These are phyloP conservation scores for Hemisphaericaspora xylofermentans DNA, from an alignment of 1,139 yeast genomes.

Conservation along the genomic window DNA sequence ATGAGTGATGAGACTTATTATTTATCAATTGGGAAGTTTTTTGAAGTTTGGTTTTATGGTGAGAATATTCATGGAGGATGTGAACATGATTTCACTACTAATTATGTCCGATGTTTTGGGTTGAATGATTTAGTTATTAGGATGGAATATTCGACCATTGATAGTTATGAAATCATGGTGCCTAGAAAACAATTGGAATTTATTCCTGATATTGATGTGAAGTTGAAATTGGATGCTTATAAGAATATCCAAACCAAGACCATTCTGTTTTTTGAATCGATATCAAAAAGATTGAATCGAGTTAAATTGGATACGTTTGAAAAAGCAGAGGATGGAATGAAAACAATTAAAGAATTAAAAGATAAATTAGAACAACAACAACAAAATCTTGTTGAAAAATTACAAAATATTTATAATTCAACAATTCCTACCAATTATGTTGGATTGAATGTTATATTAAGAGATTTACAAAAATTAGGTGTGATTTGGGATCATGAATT, in stretches of 20 bases:
- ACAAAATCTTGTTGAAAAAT: slow-evolving; percentile 39
- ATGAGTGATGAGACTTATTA: slow-evolving; percentile 90
- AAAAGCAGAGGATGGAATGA: slow-evolving; percentile 66
- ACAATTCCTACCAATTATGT: slow-evolving; percentile 67
- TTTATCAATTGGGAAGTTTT: slow-evolving; percentile 87
- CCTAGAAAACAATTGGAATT: slow-evolving; percentile 75
- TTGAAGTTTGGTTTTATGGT: slow-evolving; percentile 87
- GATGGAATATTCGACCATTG: slow-evolving; percentile 74
- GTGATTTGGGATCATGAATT: slow-evolving; percentile 89
- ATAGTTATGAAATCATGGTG: slow-evolving; percentile 71
- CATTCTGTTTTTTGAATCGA: slow-evolving; percentile 66
- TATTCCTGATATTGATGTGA: slow-evolving; percentile 70
- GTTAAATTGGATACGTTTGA: slow-evolving; percentile 82
- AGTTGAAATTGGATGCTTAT: slow-evolving; percentile 65
- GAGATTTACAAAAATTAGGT: slow-evolving; percentile 77
- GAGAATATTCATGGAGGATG: slow-evolving; percentile 48
- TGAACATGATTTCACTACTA: slow-evolving; percentile 73
- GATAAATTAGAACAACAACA: slow-evolving; percentile 53
- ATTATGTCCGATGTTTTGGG: slow-evolving; percentile 83
- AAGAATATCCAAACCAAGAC: slow-evolving; percentile 55
- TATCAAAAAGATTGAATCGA: slow-evolving; percentile 67
- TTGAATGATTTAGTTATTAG: slow-evolving; percentile 76
- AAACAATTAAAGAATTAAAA: slow-evolving; percentile 59
- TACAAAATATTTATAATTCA: slow-evolving; percentile 53
- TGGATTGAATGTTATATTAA: slow-evolving; percentile 64